A percentile compares a stretch with the other conserved stretches of the same genome.
phyloP scores from a whole-genome alignment of 371 early-diverging fungal genomes.

The Rhizopus microsporus region DNA sequence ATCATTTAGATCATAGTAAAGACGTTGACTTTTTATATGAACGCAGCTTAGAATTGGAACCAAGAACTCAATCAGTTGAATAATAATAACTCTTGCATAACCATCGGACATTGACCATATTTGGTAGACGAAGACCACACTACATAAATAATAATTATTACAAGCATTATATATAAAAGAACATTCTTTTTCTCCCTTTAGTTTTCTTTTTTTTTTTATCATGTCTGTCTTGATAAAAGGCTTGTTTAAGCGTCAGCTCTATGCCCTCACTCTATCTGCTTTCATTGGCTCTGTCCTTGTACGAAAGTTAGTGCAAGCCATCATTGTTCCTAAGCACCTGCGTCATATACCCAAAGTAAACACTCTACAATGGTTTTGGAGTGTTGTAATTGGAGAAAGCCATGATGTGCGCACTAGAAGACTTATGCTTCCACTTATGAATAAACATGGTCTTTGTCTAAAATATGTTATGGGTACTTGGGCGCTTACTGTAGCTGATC shows the following conservation, averaged over 20 bases:
- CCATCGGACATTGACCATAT: slow-evolving; percentile 5
- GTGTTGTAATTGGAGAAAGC: slow-evolving; percentile 20
- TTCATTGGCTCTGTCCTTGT: not conserved
- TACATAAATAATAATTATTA: not conserved
- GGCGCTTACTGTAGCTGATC: slow-evolving; percentile 30
- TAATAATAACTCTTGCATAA: too few relatives aligned
- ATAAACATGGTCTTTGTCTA: slow-evolving; percentile 30
- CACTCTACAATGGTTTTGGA: slow-evolving; percentile 25
- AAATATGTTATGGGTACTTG: slow-evolving; percentile 31
- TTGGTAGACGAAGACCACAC: not conserved
- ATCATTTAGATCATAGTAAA: slow-evolving; percentile 56
- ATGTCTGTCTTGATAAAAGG: not conserved
- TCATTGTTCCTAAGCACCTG: slow-evolving; percentile 22
- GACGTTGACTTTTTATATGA: slow-evolving; percentile 72
- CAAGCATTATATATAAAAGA: not conserved
- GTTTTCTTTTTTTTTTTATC: not conserved
- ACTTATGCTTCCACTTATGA: slow-evolving; percentile 22
- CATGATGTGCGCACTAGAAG: slow-evolving; percentile 22
- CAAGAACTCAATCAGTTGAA: slow-evolving; percentile 30
- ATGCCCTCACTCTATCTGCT: not conserved
- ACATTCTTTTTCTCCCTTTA: not conserved
- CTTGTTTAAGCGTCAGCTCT: not conserved
- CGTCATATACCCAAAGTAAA: slow-evolving; percentile 31
- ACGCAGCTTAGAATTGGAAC: slow-evolving; percentile 69
- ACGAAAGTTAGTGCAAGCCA: not conserved